Evolutionary conservation across 225 moss, liverwort and hornwort species (phyloP), one percentile per base, ranked within the genome.

Genomic region (Straminergon stramineum): DNA sequence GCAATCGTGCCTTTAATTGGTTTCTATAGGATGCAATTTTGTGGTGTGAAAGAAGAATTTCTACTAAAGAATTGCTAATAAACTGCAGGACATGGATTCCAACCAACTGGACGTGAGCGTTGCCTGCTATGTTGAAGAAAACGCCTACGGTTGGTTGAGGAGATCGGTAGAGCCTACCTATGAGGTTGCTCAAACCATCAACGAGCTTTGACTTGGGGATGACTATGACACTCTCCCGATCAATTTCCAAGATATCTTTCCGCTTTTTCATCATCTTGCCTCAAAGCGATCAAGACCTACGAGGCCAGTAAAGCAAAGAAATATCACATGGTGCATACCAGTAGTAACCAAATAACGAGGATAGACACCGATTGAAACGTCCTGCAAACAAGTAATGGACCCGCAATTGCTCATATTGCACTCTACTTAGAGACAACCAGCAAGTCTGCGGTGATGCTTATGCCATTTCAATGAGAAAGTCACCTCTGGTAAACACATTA

Each of bases 161-260:
- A 78, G 65, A 53, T 82, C 67, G n/a, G 83, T 56, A 75, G 64
- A 77, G 30, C 86, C 55, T 83, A 95, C 95, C 93, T 93, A 94
- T 15, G 53, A 93, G 90, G 83, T 93, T 92, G 82, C 65, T 82
- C 94, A 95, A 89, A 32, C 94, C 92, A 82, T 94, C 92, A 51
- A 93, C 90, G 41, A 95, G 92, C 90, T 95, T 95, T 57, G 91
- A 70, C 81, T 95, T 95, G 61, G 93, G 63, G 90, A 90, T 92
- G 56, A 81, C 31, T 39, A 95, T 94, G 31, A 94, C 95, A 89
- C 89, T 93, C 93, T 95, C 94, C 83, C 94, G 93, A 65, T 95
- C 94, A 34, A 94, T 92, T 43, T 93, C 91, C 91, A 95, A 86
- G 69, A 94, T 89, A 83, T 94, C 94, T 91, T 90, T 92, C 91